Evolutionary conservation across 805 yeast species (phyloP).

Genomic region (Sugiyamaella valdiviana): DNA sequence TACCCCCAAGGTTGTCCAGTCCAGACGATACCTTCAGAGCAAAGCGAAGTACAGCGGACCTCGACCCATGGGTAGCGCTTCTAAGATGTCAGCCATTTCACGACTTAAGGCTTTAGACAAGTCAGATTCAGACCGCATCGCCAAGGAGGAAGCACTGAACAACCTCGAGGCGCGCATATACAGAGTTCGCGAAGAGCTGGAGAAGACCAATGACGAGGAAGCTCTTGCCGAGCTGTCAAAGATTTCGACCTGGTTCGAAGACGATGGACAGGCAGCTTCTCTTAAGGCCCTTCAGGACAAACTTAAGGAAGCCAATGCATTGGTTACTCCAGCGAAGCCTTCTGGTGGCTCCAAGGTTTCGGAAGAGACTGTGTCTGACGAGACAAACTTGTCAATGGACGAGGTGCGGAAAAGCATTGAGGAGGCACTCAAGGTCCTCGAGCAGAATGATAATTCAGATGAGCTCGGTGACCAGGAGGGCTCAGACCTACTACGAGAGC

Average conservation of each 20-base stretch:
- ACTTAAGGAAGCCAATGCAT: conserved; percentile 7
- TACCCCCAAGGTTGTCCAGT: conserved; percentile 12
- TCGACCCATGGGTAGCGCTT: conserved; percentile 43
- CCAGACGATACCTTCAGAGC: not conserved
- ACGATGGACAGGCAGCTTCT: conserved; percentile 51
- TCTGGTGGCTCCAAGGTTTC: not conserved
- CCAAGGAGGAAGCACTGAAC: conserved; percentile 56
- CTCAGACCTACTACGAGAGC: not conserved
- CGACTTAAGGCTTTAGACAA: conserved; percentile 49
- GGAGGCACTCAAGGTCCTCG: conserved; percentile 1
- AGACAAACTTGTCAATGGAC: not conserved
- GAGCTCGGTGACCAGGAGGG: not conserved
- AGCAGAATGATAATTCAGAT: not conserved
- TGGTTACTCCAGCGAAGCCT: not conserved
- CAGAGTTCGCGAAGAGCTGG: conserved; percentile 52
- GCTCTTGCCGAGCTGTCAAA: conserved; percentile 31
- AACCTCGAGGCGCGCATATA: conserved; percentile 69
- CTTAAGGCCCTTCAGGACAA: conserved; percentile 16
- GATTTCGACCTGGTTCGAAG: conserved; percentile 74
- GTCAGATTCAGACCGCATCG: conserved; percentile 49
- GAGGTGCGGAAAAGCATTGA: conserved; percentile 7
- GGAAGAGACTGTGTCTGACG: not conserved
- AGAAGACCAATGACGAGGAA: conserved; percentile 41
- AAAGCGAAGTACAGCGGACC: conserved; percentile 34
- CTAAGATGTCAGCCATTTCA: conserved; percentile 40